Evolutionary conservation across 2,329 filamentous ascomycete genomes (phyloP).

Genomic region (Scedosporium aurantiacum): DNA sequence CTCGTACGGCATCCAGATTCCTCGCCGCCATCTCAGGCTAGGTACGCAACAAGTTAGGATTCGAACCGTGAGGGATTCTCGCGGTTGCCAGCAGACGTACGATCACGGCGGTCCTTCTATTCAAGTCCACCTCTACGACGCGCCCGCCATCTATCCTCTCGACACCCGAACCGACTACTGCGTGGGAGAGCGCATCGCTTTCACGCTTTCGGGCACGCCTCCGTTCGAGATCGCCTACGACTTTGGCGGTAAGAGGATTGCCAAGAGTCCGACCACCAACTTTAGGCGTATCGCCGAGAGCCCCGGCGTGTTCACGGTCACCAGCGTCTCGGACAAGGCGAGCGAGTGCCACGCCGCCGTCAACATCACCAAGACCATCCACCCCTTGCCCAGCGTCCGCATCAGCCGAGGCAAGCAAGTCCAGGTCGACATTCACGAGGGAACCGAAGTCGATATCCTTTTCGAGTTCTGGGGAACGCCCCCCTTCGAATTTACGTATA

Average conservation of each 20-base stretch:
- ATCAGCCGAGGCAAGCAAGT: slow-evolving; percentile 75
- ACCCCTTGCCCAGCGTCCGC: slow-evolving; percentile 82
- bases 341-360: slow-evolving; percentile 77
- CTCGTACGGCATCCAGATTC: slow-evolving; percentile 70
- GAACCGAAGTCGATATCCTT: slow-evolving; percentile 81
- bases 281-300: slow-evolving; percentile 92
- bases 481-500: slow-evolving; percentile 97
- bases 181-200: slow-evolving; percentile 87
- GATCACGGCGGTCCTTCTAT: slow-evolving; percentile 64
- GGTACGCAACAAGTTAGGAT: slow-evolving; percentile 86
- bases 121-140: slow-evolving; percentile 84
- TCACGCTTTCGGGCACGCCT: slow-evolving; percentile 78
- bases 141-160: slow-evolving; percentile 79
- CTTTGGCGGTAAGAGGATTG: slow-evolving; percentile 74
- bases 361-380: slow-evolving; percentile 71
- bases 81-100: slow-evolving; percentile 73
- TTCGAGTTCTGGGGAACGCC: slow-evolving; percentile 95
- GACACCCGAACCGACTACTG: slow-evolving; percentile 83
- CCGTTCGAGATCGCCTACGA: slow-evolving; percentile 91
- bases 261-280: slow-evolving; percentile 64
- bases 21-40: slow-evolving; percentile 70
- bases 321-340: slow-evolving; percentile 74
- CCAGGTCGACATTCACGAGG: slow-evolving; percentile 90
- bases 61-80: slow-evolving; percentile 76
- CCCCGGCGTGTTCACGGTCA: slow-evolving; percentile 80